Conservation (phyloP, 1,284 basidiomycete genomes). For the Agaricales sp. region DNA sequence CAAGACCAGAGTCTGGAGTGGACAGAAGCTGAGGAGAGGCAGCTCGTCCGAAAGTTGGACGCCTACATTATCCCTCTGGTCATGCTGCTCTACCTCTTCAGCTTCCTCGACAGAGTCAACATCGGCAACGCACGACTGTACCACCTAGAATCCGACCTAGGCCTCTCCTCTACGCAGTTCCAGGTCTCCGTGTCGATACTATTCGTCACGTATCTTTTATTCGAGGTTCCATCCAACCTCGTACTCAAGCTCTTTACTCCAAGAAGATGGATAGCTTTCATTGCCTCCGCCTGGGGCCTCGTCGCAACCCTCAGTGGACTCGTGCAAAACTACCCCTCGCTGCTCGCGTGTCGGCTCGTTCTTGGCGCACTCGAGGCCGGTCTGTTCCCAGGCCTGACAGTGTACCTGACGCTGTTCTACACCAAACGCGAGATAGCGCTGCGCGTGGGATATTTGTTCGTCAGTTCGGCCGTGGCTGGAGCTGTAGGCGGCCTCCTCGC, state of each 20-base stretch:
- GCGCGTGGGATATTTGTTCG: conserved; percentile 25
- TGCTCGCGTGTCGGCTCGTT: background rate
- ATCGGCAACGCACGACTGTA: conserved; percentile 33
- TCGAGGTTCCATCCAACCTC: background rate
- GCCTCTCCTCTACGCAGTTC: background rate
- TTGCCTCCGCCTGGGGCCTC: background rate
- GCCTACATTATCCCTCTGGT: background rate
- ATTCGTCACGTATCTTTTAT: conserved; percentile 1
- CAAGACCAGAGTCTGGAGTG: too few species aligned
- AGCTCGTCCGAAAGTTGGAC: background rate
- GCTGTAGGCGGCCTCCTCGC: conserved; percentile 30
- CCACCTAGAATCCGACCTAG: conserved; percentile 24
- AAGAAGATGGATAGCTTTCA: background rate
- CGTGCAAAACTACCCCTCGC: background rate
- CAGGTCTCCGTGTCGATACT: background rate
- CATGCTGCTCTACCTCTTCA: conserved; percentile 1
- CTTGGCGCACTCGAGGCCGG: conserved; percentile 10
- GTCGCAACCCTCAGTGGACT: background rate
- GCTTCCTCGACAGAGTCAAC: conserved; percentile 34
- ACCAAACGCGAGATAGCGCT: conserved; percentile 13
- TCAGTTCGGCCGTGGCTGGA: conserved; percentile 20
- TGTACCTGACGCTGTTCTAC: conserved; percentile 24
- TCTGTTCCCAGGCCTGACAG: conserved; percentile 22
- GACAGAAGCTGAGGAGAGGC: too few species aligned
- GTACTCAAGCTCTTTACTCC: conserved; percentile 1